Conservation (phyloP, 192 early-diverging fungal species). For the Neocallimastix lanati region DNA sequence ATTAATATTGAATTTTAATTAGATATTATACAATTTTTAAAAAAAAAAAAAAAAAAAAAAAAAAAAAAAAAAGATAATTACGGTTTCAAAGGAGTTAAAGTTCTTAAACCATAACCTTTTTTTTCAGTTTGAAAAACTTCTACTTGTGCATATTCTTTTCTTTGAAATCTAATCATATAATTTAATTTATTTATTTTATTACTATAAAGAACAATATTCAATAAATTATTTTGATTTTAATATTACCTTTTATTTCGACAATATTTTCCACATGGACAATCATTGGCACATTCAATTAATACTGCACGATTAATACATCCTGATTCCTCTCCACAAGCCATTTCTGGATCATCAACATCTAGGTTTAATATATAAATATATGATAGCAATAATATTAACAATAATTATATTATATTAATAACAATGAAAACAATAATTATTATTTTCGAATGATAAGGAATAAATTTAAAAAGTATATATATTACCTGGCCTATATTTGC, state of each 20-base stretch:
- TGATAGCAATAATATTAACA: no score
- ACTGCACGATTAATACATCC: conserved; percentile 72
- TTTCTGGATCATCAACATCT: conserved; percentile 28
- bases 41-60: conserved; percentile 1
- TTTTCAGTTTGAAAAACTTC: conserved; percentile 75
- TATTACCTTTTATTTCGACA: conserved; percentile 78
- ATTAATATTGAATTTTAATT: neutral
- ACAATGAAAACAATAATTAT: no score
- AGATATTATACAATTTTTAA: neutral
- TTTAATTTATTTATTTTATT: neutral
- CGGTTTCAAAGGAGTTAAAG: conserved; percentile 11
- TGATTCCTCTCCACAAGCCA: conserved; percentile 73
- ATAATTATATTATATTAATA: no score
- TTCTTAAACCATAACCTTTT: conserved; percentile 87
- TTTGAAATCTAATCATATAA: conserved; percentile 48
- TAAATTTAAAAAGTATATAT: no score
- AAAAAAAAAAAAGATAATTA: neutral
- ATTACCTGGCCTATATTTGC: conserved; percentile 48
- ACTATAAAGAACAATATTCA: no score
- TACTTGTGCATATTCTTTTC: conserved; percentile 61
- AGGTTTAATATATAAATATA: no score
- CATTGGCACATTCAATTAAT: conserved; percentile 3
- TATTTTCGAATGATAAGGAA: no score
- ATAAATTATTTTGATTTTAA: no score
- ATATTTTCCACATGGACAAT: conserved; percentile 70